Evolutionary conservation across 1,284 basidiomycete species (phyloP), one percentile per base, ranked within the genome.

Genomic region (Wallemia hederae): DNA sequence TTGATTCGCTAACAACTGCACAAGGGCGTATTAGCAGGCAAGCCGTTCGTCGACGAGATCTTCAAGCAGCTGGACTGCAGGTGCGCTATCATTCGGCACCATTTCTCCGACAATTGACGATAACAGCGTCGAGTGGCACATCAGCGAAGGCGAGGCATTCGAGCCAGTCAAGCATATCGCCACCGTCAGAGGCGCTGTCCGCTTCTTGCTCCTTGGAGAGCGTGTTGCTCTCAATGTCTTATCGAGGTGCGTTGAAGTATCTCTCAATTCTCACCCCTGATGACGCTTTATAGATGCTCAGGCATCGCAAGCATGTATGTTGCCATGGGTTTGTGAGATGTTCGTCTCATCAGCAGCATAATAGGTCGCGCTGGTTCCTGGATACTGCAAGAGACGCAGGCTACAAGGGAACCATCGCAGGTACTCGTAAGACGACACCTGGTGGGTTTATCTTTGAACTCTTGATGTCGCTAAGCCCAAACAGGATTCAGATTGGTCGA

Each of bases 401-500:
- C 0, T 99, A 82, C 74, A 76, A 80, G 61, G 91, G 94, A 1
- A 80, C 85, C 64, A 80, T 99, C 60, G 91, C 92, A 14, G 92
- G 92, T 15, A 99, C 94, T 24, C 76, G 92, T 63, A 99, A 98
- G 76, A 98, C 92, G 0, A 97, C 92, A 1, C 94, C 92, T n/a
- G 88, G 82, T 77, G 69, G 60, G 69, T 62, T 24, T 19, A 27
- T 28, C n/a, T 61, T 2, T 9, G 11, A 49, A 49, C 1, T 28
- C 60, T 62, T 1, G 55, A 19, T 7, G 15, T 1, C n/a, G 11
- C 5, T 26, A 1, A 1, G 1, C 15, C 26, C 9, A 33, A 31
- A 61, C 66, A 78, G 87, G 89, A 0, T 98, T 98, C 74, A 77
- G 94, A 59, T 76, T 97, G 19, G 91, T 98, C 2, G 92, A 99